Percentiles rank a stretch among this genome's conserved stretches.
Conservation (phyloP, 2,329 filamentous ascomycete species). For the Xylaria sp. region DNA sequence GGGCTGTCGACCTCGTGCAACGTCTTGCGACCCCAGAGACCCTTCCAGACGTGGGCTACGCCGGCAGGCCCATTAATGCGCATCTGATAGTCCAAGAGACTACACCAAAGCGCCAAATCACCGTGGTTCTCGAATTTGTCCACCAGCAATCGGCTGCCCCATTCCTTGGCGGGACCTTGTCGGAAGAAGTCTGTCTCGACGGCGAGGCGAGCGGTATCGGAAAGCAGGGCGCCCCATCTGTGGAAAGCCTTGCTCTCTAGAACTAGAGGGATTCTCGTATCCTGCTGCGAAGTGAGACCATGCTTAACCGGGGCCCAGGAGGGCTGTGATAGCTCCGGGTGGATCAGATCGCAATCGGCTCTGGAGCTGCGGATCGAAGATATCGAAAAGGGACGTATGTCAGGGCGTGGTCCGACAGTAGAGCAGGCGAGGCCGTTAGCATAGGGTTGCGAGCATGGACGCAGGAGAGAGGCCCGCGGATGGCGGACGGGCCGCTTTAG, state of each 20-base stretch:
- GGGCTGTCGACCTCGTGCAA: conserved; percentile 44
- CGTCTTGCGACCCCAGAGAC: conserved; percentile 49
- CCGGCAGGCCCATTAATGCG: conserved; percentile 47
- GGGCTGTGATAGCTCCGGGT: conserved; percentile 32
- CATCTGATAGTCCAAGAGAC: conserved; percentile 48
- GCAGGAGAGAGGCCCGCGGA: conserved; percentile 30
- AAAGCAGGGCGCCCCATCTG: conserved; percentile 45
- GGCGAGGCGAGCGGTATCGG: conserved; percentile 44
- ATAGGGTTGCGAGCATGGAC: conserved; percentile 28
- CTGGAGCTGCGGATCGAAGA: conserved; percentile 25
- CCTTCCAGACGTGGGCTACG: conserved; percentile 46
- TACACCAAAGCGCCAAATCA: conserved; percentile 48
- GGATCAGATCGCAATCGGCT: conserved; percentile 34
- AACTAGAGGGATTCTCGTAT: conserved; percentile 34
- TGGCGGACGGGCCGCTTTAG: conserved; percentile 41
- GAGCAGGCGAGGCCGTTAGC: conserved; percentile 3
- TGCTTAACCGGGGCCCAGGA: not conserved
- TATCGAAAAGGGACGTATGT: conserved; percentile 35
- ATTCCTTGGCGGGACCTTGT: conserved; percentile 42
- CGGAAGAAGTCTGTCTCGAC: conserved; percentile 49
- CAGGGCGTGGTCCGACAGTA: conserved; percentile 9
- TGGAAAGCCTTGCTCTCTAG: conserved; percentile 41
- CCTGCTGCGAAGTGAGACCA: conserved; percentile 18
- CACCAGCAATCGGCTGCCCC: conserved; percentile 41
- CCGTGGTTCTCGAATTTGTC: conserved; percentile 44